Conservation (phyloP, 495 filamentous ascomycete genomes). For the Lophiostoma macrostomum region DNA sequence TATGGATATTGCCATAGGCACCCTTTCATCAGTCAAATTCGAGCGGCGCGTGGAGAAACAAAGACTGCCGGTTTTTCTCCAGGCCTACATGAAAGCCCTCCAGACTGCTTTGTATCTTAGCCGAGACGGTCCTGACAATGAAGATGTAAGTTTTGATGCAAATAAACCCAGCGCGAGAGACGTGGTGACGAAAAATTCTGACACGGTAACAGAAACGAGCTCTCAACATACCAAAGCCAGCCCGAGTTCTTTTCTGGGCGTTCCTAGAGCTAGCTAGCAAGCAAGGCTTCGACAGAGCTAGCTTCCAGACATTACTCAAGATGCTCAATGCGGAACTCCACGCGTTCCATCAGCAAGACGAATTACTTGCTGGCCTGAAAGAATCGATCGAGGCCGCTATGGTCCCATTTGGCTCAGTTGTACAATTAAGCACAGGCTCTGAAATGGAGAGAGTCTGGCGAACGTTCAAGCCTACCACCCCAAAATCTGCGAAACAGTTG, state of each 20-base stretch:
- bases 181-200: neutral
- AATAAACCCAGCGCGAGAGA: neutral
- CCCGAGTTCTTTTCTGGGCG: slow-evolving; percentile 25
- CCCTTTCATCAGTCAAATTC: slow-evolving; percentile 8
- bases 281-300: slow-evolving; percentile 26
- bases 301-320: slow-evolving; percentile 28
- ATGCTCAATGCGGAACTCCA: slow-evolving; percentile 10
- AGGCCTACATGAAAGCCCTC: neutral
- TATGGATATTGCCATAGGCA: slow-evolving; percentile 28
- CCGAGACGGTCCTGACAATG: neutral
- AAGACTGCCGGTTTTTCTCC: slow-evolving; percentile 10
- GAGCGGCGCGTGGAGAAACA: slow-evolving; percentile 18
- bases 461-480: slow-evolving; percentile 62
- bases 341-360: neutral
- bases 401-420: slow-evolving; percentile 17
- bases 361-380: neutral
- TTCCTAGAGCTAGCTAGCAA: slow-evolving; percentile 12
- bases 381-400: too few relatives aligned
- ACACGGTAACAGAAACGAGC: too few relatives aligned
- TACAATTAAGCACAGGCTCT: slow-evolving; percentile 56
- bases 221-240: too few relatives aligned
- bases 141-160: too few relatives aligned
- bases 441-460: slow-evolving; percentile 86
- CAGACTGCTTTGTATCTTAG: neutral
- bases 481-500: slow-evolving; percentile 51